A percentile compares a stretch with the other conserved stretches of the same genome.
These are phyloP conservation scores for Helianthus tuberosus DNA, from an alignment of 129 eudicot species.

Conservation along the genomic window DNA sequence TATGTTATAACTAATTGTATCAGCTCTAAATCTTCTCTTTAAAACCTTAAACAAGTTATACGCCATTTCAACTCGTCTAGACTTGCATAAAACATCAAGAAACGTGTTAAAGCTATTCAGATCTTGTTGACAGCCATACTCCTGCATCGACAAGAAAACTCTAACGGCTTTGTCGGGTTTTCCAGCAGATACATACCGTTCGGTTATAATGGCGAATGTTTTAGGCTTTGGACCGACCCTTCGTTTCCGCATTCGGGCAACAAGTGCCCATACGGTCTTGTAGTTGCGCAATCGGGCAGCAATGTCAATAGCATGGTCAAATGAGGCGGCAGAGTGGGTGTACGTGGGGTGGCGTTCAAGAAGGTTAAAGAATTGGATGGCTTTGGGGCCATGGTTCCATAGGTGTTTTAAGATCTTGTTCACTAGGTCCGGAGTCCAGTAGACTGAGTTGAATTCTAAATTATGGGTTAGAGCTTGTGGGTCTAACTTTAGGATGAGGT, in stretches of 20 bases:
- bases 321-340: slow-evolving; percentile 59
- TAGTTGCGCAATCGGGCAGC: slow-evolving; percentile 81
- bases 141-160: slow-evolving; percentile 77
- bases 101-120: slow-evolving; percentile 67
- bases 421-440: slow-evolving; percentile 69
- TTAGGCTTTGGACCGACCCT: slow-evolving; percentile 70
- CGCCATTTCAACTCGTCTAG: slow-evolving; percentile 80
- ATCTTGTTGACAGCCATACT: slow-evolving; percentile 78
- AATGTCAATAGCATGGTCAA: slow-evolving; percentile 79
- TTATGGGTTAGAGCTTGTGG: slow-evolving; percentile 38
- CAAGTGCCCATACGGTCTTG: slow-evolving; percentile 67
- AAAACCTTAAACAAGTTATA: slow-evolving; percentile 57
- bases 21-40: slow-evolving; percentile 66
- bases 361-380: slow-evolving; percentile 69
- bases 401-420: slow-evolving; percentile 69
- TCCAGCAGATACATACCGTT: slow-evolving; percentile 75
- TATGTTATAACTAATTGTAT: slow-evolving; percentile 74
- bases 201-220: slow-evolving; percentile 79
- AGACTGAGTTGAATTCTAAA: slow-evolving; percentile 34
- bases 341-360: slow-evolving; percentile 67
- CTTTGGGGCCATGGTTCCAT: slow-evolving; percentile 98
- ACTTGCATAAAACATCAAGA: slow-evolving; percentile 85
- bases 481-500: slow-evolving; percentile 47
- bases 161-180: slow-evolving; percentile 79
- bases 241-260: slow-evolving; percentile 53